These are phyloP conservation scores for Populus tomentosa DNA, from an alignment of 441 rosid species.

Conservation along the genomic window DNA sequence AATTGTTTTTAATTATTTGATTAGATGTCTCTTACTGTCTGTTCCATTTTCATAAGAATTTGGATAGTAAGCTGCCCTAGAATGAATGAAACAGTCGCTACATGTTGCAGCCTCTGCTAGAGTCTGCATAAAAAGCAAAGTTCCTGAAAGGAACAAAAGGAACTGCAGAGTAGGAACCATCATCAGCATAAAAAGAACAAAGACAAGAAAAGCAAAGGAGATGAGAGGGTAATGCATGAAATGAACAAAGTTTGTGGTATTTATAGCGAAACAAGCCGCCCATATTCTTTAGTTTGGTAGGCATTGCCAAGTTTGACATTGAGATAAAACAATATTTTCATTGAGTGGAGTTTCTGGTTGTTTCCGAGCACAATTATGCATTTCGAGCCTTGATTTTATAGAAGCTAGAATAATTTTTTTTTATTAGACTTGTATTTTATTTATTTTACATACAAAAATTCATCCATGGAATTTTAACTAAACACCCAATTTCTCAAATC, in stretches of 20 bases:
- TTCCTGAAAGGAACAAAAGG: constrained; percentile 19
- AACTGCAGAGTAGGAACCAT: constrained; percentile 39
- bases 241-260: constrained; percentile 24
- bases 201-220: constrained; percentile 17
- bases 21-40: constrained; percentile 32
- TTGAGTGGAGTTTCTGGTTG: constrained; percentile 19
- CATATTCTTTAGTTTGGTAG: constrained; percentile 16
- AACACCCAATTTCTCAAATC: too few relatives aligned
- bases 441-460: too few relatives aligned
- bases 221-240: constrained; percentile 20
- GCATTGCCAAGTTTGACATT: constrained; percentile 26
- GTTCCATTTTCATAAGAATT: constrained; percentile 56
- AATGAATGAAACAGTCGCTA: constrained; percentile 41
- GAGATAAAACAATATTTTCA: constrained; percentile 3
- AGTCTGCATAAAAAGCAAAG: constrained; percentile 26
- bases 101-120: constrained; percentile 43
- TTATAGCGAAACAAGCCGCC: constrained; percentile 28
- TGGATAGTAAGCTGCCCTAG: constrained; percentile 56
- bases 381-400: too few relatives aligned
- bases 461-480: too few relatives aligned
- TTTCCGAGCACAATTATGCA: neutral
- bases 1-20: neutral
- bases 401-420: too few relatives aligned
- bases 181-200: neutral
- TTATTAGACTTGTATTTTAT: too few relatives aligned